These are phyloP conservation scores for Amylostereum areolatum DNA, from an alignment of 1,284 basidiomycete genomes.

Conservation along the genomic window DNA sequence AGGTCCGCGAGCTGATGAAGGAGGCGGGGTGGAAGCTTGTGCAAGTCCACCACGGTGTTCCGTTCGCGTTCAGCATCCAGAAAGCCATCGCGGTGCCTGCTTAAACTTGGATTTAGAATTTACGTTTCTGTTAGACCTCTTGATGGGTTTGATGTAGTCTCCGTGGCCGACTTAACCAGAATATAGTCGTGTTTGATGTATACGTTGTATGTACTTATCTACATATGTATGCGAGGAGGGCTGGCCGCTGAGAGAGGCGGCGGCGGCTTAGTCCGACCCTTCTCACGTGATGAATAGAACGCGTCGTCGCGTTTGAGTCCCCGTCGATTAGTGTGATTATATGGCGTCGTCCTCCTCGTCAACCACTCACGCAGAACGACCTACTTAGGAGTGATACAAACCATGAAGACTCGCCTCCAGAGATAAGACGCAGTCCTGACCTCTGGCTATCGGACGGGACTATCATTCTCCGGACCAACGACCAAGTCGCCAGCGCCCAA, in stretches of 20 bases:
- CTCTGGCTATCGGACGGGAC: neutral
- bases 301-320: too few species aligned
- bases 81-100: conserved; percentile 4
- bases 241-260: too few species aligned
- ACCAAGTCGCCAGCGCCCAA: neutral
- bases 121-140: neutral
- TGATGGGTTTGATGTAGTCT: neutral
- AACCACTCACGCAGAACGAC: too few species aligned
- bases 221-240: neutral
- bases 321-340: too few species aligned
- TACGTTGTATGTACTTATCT: neutral
- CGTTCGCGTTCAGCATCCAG: neutral
- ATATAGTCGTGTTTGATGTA: neutral
- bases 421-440: neutral
- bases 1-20: conserved; percentile 8
- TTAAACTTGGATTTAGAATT: neutral
- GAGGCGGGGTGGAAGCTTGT: conserved; percentile 12
- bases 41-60: conserved; percentile 1
- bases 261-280: too few species aligned
- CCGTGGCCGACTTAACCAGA: neutral
- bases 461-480: neutral
- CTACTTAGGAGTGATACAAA: too few species aligned
- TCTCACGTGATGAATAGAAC: too few species aligned
- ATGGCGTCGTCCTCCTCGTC: too few species aligned
- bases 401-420: too few species aligned